Base-by-base conservation (phyloP, 164 flowering plant genomes). In the Liriodendron chinense region DNA sequence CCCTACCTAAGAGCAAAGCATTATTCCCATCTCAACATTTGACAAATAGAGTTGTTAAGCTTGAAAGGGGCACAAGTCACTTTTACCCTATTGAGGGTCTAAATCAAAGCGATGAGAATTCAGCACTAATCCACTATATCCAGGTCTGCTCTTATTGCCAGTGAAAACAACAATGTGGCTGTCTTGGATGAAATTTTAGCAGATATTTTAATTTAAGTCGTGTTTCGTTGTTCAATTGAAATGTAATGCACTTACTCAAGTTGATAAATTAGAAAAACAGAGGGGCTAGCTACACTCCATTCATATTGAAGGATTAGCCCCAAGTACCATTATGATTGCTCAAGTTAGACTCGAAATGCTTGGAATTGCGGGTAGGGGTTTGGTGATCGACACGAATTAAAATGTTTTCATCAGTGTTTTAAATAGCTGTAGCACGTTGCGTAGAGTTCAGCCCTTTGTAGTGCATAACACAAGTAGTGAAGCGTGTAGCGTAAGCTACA, bases 41-140 rank as follows among this genome's bases (percentile, higher is more conserved):
- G 83, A 82, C 97, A 70, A 89, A 89, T 78, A 86, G 99, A 85
- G 84, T 92, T 71, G 82, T 93, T 64, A 91, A 89, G 83, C 96
- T 96, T 78, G 89, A 84, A 71, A 89, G 70, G 64, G 96, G 95
- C 47, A 75, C 65, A 77, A 78, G 63, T 80, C 82, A 85, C 77
- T 78, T 85, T 78, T 96, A 91, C 75, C 78, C 86, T 68, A 81
- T 85, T 24, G 84, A 90, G 77, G 95, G 92, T 72, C 84, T 89
- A 50, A 92, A 96, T 82, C 87, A 88, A 75, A 84, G 78, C 73
- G 93, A 96, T 77, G 99, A 94, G 78, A 96, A 96, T 87, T 96
- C 99, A 75, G 87, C 95, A 25, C 81, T 94, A 65, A 83, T 96
- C 50, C 93, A 94, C 83, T 96, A 94, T 75, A 88, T 96, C 80